phyloP scores from a whole-genome alignment of 768 basidiomycete species.

The Russula compacta region DNA sequence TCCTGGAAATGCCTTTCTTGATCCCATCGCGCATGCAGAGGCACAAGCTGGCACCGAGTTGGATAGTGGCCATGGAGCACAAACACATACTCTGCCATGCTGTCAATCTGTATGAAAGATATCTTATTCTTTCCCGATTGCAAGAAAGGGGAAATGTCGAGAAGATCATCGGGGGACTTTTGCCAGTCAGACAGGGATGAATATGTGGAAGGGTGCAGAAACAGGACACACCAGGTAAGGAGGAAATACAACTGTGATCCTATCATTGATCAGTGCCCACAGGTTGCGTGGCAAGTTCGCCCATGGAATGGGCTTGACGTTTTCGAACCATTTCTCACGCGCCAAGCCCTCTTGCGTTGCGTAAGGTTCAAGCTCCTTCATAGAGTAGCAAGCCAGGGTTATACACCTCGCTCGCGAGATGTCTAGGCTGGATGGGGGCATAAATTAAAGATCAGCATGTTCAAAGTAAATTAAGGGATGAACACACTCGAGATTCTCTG shows the following conservation, averaged over 20 bases:
- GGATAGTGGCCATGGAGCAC: slow-evolving; percentile 13
- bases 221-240: slow-evolving; percentile 1
- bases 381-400: slow-evolving; percentile 7
- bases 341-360: neutral
- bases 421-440: neutral
- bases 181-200: neutral
- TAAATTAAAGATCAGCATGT: neutral
- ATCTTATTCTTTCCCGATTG: slow-evolving; percentile 7
- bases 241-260: neutral
- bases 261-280: slow-evolving; percentile 3
- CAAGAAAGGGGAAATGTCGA: slow-evolving; percentile 6
- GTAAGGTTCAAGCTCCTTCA: neutral
- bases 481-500: slow-evolving; percentile 3
- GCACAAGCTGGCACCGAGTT: slow-evolving; percentile 1
- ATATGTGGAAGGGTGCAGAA: too few relatives aligned
- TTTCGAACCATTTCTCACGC: slow-evolving; percentile 16
- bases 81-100: slow-evolving; percentile 2
- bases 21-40: slow-evolving; percentile 1
- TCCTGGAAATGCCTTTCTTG: neutral
- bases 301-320: slow-evolving; percentile 11
- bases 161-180: slow-evolving; percentile 6
- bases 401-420: slow-evolving; percentile 7
- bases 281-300: slow-evolving; percentile 5
- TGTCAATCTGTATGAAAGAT: neutral
- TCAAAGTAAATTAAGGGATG: neutral